phyloP scores from a whole-genome alignment of 192 early-diverging fungal genomes.

The Entomortierella beljakovae region DNA sequence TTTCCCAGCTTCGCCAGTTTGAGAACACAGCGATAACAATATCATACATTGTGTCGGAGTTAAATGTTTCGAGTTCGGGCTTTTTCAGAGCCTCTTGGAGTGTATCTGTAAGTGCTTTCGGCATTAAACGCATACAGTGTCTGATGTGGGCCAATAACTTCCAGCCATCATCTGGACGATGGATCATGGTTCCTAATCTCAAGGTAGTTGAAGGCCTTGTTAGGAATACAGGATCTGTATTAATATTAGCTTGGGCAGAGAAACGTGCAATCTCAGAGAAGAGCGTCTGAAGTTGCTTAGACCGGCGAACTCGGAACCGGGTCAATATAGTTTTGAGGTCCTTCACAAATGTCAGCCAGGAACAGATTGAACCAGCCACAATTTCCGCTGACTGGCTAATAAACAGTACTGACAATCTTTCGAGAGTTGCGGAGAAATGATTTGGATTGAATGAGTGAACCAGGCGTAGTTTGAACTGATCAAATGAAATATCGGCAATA shows the following conservation, averaged over 20 bases:
- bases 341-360: slow-evolving; percentile 72
- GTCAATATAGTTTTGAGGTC: slow-evolving; percentile 65
- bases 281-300: slow-evolving; percentile 67
- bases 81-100: slow-evolving; percentile 59
- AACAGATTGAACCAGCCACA: slow-evolving; percentile 72
- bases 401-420: slow-evolving; percentile 61
- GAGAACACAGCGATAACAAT: slow-evolving; percentile 59
- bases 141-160: slow-evolving; percentile 76
- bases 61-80: slow-evolving; percentile 50
- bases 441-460: slow-evolving; percentile 61
- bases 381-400: slow-evolving; percentile 82
- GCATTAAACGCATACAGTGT: slow-evolving; percentile 66
- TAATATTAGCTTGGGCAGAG: slow-evolving; percentile 50
- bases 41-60: slow-evolving; percentile 59
- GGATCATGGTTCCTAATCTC: slow-evolving; percentile 67
- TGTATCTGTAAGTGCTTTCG: slow-evolving; percentile 26
- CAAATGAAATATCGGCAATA: slow-evolving; percentile 59
- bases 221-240: slow-evolving; percentile 75
- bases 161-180: slow-evolving; percentile 80
- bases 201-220: slow-evolving; percentile 72
- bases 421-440: slow-evolving; percentile 57
- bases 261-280: slow-evolving; percentile 65
- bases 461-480: slow-evolving; percentile 60
- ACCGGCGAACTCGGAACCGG: slow-evolving; percentile 58
- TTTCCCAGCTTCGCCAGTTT: slow-evolving; percentile 75